These are phyloP conservation scores for Trichophyton simii DNA, from an alignment of 2,329 filamentous ascomycete species.

Conservation along the genomic window DNA sequence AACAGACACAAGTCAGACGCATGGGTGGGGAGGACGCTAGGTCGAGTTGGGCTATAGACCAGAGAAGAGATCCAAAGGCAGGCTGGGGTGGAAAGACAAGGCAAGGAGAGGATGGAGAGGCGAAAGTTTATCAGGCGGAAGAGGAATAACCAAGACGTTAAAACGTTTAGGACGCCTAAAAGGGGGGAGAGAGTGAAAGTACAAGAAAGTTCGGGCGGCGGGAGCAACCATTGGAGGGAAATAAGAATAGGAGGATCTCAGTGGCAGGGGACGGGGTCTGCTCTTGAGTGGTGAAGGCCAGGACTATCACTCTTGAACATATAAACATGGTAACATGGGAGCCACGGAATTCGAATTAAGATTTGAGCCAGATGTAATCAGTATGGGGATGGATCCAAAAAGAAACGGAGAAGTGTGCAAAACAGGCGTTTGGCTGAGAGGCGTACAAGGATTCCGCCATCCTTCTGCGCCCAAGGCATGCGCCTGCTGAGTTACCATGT, in stretches of 20 bases:
- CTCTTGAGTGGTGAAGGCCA: background rate
- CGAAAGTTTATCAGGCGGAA: conserved; percentile 5
- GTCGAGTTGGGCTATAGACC: conserved; percentile 3
- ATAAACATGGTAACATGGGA: conserved; percentile 3
- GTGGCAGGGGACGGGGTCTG: background rate
- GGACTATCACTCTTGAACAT: background rate
- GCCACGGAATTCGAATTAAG: conserved; percentile 5
- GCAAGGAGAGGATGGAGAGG: conserved; percentile 5
- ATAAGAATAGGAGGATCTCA: background rate
- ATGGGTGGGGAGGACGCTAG: background rate
- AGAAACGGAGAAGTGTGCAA: background rate
- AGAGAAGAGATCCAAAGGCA: conserved; percentile 2
- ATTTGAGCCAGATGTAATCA: conserved; percentile 1
- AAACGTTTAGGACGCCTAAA: background rate
- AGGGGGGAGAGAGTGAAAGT: background rate
- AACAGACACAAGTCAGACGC: conserved; percentile 1
- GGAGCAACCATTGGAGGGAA: conserved; percentile 2
- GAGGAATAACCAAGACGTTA: background rate
- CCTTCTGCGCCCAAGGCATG: conserved; percentile 2
- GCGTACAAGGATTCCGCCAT: conserved; percentile 3
- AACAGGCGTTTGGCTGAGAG: conserved; percentile 3
- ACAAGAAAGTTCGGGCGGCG: background rate
- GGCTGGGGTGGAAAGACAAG: conserved; percentile 5
- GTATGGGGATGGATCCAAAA: conserved; percentile 1
- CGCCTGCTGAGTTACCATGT: conserved; percentile 1